Conservation (phyloP, 2,329 filamentous ascomycete species). For the Penicillium olsonii region DNA sequence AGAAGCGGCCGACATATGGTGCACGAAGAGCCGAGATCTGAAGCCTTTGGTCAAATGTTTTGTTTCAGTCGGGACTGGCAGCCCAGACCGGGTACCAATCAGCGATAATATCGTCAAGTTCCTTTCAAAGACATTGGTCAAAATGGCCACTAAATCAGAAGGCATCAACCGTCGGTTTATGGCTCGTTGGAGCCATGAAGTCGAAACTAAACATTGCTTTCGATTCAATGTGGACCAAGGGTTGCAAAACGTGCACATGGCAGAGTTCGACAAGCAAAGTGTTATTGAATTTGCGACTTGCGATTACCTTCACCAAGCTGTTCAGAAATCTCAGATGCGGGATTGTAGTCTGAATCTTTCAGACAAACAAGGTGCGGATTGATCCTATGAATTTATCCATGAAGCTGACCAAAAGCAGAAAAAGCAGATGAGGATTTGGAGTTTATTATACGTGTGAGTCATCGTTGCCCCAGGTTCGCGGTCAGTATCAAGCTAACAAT, state of each 20-base stretch:
- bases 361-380: neutral
- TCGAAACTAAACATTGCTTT: slow-evolving; percentile 24
- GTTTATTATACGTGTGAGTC: too few relatives aligned
- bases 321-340: neutral
- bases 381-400: too few relatives aligned
- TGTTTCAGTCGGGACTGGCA: slow-evolving; percentile 28
- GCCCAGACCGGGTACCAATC: neutral
- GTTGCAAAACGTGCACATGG: slow-evolving; percentile 36
- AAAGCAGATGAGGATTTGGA: slow-evolving; percentile 9
- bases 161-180: slow-evolving; percentile 15
- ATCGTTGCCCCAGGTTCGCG: too few relatives aligned
- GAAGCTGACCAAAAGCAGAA: neutral
- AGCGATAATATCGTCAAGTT: slow-evolving; percentile 16
- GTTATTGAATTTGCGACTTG: slow-evolving; percentile 16
- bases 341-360: slow-evolving; percentile 14
- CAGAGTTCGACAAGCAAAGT: slow-evolving; percentile 28
- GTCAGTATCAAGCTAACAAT: too few relatives aligned
- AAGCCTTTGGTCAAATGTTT: slow-evolving; percentile 23
- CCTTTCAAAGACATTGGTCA: slow-evolving; percentile 18
- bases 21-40: slow-evolving; percentile 4
- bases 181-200: slow-evolving; percentile 17
- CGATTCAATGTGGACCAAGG: slow-evolving; percentile 44
- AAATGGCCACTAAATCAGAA: slow-evolving; percentile 16
- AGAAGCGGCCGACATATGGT: slow-evolving; percentile 28
- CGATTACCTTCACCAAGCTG: slow-evolving; percentile 13